Conservation (phyloP, 192 early-diverging fungal genomes). For the Coemansia sp. region DNA sequence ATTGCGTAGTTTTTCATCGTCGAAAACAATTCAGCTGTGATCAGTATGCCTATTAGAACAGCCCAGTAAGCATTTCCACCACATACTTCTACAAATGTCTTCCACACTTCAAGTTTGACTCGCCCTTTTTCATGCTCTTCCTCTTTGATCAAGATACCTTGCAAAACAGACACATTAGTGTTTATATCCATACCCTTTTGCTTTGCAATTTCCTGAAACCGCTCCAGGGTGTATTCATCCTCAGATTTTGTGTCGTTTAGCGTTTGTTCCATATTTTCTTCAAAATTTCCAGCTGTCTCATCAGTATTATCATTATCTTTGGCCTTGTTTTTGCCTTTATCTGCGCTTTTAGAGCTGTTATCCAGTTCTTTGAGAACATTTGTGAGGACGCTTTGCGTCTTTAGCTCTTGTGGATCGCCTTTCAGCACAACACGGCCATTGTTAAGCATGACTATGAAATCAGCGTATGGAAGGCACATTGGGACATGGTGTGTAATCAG, state of each 20-base stretch:
- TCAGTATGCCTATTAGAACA: conserved; percentile 50
- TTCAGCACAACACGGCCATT: conserved; percentile 57
- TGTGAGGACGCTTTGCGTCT: conserved; percentile 31
- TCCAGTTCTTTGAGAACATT: not conserved
- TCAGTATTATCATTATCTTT: conserved; percentile 6
- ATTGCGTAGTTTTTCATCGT: conserved; percentile 62
- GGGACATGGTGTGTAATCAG: conserved; percentile 84
- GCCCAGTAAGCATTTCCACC: conserved; percentile 62
- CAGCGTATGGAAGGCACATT: conserved; percentile 52
- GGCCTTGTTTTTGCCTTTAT: not conserved
- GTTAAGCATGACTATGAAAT: conserved; percentile 60
- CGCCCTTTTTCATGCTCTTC: conserved; percentile 75
- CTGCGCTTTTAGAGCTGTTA: not conserved
- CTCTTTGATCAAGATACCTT: conserved; percentile 66
- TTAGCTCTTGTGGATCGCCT: conserved; percentile 55
- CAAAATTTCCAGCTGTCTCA: conserved; percentile 23
- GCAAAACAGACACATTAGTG: conserved; percentile 12
- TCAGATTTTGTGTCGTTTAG: conserved; percentile 8
- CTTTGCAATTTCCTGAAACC: conserved; percentile 16
- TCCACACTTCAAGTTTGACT: conserved; percentile 70
- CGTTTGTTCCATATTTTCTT: conserved; percentile 1
- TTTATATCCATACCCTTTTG: conserved; percentile 44
- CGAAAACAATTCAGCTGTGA: conserved; percentile 34
- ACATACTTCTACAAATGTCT: conserved; percentile 65
- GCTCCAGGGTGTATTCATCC: conserved; percentile 19